Evolutionary conservation across 2,329 filamentous ascomycete genomes (phyloP).

Genomic region (Fusarium irregulare): DNA sequence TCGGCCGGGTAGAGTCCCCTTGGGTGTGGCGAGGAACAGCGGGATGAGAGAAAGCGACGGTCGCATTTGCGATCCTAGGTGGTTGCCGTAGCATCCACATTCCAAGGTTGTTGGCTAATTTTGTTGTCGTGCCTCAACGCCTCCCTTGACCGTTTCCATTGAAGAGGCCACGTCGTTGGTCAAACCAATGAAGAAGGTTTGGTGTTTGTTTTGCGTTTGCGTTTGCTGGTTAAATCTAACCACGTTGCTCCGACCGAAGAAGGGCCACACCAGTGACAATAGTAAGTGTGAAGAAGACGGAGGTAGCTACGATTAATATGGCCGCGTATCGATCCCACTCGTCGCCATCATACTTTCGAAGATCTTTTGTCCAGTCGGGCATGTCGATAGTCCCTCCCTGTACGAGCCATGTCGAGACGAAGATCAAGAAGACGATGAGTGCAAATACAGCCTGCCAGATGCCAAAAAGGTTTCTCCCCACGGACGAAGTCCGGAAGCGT

Average conservation of each 20-base stretch:
- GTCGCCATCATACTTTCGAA: conserved; percentile 18
- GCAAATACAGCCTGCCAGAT: conserved; percentile 13
- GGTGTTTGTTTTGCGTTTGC: too few species aligned
- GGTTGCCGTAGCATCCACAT: background rate
- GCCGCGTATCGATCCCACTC: conserved; percentile 14
- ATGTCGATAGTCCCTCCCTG: conserved; percentile 6
- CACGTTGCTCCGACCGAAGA: background rate
- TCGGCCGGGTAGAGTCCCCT: fast-evolving
- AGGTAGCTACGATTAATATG: conserved; percentile 10
- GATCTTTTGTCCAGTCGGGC: conserved; percentile 30
- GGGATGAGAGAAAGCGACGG: too few species aligned
- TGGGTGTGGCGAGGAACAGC: background rate
- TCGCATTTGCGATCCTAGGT: background rate
- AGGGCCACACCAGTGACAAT: conserved; percentile 8
- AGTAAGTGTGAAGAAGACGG: conserved; percentile 2
- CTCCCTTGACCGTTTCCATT: background rate
- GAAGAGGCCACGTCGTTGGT: background rate
- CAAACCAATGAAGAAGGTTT: background rate
- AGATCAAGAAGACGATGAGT: conserved; percentile 13
- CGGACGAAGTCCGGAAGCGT: background rate
- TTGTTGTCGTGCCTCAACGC: background rate
- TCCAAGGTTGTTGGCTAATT: background rate
- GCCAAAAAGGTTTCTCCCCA: background rate
- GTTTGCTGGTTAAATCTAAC: background rate
- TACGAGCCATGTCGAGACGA: conserved; percentile 9